Base-by-base conservation (phyloP, 2,329 filamentous ascomycete species). In the Xylaria multiplex region DNA sequence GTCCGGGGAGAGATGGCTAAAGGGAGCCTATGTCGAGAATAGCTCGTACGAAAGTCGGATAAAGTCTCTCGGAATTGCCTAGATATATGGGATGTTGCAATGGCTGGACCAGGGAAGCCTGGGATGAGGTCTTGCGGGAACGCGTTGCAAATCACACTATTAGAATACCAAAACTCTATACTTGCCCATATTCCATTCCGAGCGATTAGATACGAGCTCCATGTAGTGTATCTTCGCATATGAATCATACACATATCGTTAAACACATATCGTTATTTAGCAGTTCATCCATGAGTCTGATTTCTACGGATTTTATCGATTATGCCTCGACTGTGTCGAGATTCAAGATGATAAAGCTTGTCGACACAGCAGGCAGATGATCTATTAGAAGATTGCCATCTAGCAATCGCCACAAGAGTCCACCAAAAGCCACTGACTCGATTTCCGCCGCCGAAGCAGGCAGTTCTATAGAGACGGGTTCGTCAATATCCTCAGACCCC, bases 1-100 rank as follows among this genome's bases (percentile, higher is more conserved):
- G 0, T 83, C 84, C 6, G 92, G 92, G 0, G 85, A 89, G 67
- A 84, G 95, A 59, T 97, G 93, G 92, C 79, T 98, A 61, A 91
- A 92, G 72, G 96, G 96, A 4, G 87, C 92, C 0, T 99, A 98
- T 79, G 84, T 97, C 68, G 73, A 78, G 4, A 77, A 83, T 62
- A 82, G 82, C 65, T 83, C 70, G n/a, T 74, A 58, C 43, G n/a
- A 27, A 8, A 74, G 69, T 58, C 71, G 65, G 42, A 1, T 71
- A 1, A 40, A 6, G 2, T 45, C 60, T 16, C 55, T 63, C 11
- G 30, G 35, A 3, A 32, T 65, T 22, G 7, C 16, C 48, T 8
- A 14, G 48, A 40, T 13, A 13, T 13, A 5, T 14, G 37, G 13
- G 11, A 50, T 32, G 13, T 6, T n/a, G 13, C 1, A n/a, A n/a